These are phyloP conservation scores for Elasticomyces elasticus DNA, from an alignment of 495 filamentous ascomycete species.

Conservation along the genomic window DNA sequence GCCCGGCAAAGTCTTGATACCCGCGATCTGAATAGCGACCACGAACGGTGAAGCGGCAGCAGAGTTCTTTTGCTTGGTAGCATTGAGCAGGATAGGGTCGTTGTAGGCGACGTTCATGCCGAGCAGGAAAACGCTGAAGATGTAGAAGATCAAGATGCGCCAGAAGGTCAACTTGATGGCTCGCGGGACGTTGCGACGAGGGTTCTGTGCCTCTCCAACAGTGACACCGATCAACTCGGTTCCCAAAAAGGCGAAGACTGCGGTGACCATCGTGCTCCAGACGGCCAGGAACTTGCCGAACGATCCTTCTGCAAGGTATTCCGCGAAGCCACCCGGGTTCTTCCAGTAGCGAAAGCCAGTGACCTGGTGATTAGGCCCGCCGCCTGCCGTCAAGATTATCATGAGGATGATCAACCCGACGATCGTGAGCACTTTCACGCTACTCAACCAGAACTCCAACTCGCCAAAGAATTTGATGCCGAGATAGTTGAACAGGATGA, in stretches of 20 bases:
- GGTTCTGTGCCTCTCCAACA: constrained; percentile 69
- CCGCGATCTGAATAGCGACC: constrained; percentile 50
- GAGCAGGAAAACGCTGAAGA: constrained; percentile 43
- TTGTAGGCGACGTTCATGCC: constrained; percentile 42
- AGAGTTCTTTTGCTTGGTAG: constrained; percentile 50
- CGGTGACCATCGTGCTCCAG: constrained; percentile 29
- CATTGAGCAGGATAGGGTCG: constrained; percentile 27
- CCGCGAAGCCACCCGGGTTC: constrained; percentile 55
- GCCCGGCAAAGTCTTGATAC: constrained; percentile 54
- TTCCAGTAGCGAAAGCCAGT: constrained; percentile 63
- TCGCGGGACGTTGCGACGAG: constrained; percentile 62
- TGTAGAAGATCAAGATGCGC: constrained; percentile 78
- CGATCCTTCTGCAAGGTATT: constrained; percentile 35
- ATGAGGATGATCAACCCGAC: constrained; percentile 44
- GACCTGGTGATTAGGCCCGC: constrained; percentile 48
- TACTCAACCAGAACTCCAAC: constrained; percentile 36
- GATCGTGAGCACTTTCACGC: constrained; percentile 36
- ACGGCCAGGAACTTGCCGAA: constrained; percentile 36
- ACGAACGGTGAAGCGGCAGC: constrained; percentile 59
- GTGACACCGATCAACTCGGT: constrained; percentile 63
- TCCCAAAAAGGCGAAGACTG: constrained; percentile 40
- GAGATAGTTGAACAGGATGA: constrained; percentile 42
- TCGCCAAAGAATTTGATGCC: constrained; percentile 47
- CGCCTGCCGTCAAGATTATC: constrained; percentile 57
- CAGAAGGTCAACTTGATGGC: constrained; percentile 76